Evolutionary conservation across 352 stramenopile genomes (phyloP), one percentile per base, ranked within the genome.

Genomic region (Globisporangium yorkense): DNA sequence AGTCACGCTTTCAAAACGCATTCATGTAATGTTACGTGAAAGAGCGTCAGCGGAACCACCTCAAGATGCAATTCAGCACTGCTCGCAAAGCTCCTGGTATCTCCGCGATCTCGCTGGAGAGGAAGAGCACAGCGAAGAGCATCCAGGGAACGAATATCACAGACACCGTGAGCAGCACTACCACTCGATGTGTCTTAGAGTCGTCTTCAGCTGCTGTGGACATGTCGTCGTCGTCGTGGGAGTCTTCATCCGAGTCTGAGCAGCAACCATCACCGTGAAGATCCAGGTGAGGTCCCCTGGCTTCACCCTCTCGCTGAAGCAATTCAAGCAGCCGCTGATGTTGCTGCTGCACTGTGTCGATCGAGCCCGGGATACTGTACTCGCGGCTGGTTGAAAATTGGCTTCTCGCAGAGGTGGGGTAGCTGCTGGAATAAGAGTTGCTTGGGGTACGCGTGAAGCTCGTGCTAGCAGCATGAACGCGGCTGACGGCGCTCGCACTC

Each of bases 91-190:
- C 60, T 8, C 16, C 39, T 44, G 24, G 29, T 9, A 45, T 48
- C 52, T 41, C 39, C 12, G 18, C 31, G 10, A 56, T 16, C 24
- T 40, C 53, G 20, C 29, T 40, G 5, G 52, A 51, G 24, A 65
- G n/a, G 55, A 50, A 37, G 49, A 63, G 50, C 21, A 29, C 21
- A 13, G 35, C 61, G 31, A 79, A 74, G 4, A 76, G 35, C 2
- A 76, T 15, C 71, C 71, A 79, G 1, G 68, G 71, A 1, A 66
- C 48, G 15, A 72, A 33, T 2, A 74, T 47, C 15, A 68, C 44
- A 13, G 71, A 59, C 12, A 79, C 41, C 27, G 70, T 51, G 12
- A 65, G 20, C 27, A 68, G 16, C 15, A 61, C 57, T 10, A 66
- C 59, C 5, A 65, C 53, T 27, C 51, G 61, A 50, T 67, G 68